Evolutionary conservation across 306 rosid genomes (phyloP), one percentile per base, ranked within the genome.

Genomic region (Cucurbita ficifolia): DNA sequence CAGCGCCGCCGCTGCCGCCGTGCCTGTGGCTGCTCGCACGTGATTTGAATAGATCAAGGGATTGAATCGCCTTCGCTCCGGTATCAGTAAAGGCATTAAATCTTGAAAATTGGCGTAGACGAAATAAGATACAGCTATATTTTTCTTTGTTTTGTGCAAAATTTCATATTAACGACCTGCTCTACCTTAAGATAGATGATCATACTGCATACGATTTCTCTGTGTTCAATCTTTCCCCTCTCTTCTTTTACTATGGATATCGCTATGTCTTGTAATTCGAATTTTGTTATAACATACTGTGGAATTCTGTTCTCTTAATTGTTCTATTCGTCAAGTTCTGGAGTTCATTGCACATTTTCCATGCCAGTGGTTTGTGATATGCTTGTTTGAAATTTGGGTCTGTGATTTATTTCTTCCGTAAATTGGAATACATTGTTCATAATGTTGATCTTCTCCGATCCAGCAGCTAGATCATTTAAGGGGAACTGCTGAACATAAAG

Each of bases 21-120:
- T 29, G 45, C 74, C 74, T 33, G 59, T 76, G 53, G 75, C 88
- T 14, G 49, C 89, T 8, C 94, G 97, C 70, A 86, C 75, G 58
- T 89, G 81, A 86, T 51, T 48, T 40, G 45, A 17, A 45, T 19
- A 38, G 38, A 11, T 9, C 5, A 7, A 45, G 45, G 74, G 24
- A 46, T 68, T 36, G 18, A 64, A 64, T 4, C 7, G 73, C 73
- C 55, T 68, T 43, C 21, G 13, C 3, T 46, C 55, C 18, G 55
- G 40, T 45, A 68, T 46, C 39, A 46, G 55, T 69, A 46, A 69
- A 24, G 57, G 40, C 57, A 69, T 46, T 13, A 12, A 46, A 69
- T 69, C 43, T 69, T 69, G 48, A 48, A 10, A 70, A 29, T 70
- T 70, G 58, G 71, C 56, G 55, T 68, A 46, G 54, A 68, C 40